A percentile compares a stretch with the other conserved stretches of the same genome.
phyloP scores from a whole-genome alignment of 306 rosid species.

The Cajanus cajan region DNA sequence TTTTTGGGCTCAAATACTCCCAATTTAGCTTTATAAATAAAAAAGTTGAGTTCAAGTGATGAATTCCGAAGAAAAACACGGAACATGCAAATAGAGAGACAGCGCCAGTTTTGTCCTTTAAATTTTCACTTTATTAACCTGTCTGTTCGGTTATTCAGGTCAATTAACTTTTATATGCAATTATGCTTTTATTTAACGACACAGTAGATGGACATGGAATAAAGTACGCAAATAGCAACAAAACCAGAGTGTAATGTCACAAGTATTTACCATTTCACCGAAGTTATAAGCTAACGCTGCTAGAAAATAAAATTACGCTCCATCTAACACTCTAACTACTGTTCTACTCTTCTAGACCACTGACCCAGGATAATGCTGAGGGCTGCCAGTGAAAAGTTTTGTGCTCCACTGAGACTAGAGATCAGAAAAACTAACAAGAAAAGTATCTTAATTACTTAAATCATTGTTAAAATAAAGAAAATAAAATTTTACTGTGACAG shows the following conservation, averaged over 20 bases:
- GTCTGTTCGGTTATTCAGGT: no score
- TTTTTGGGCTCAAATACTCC: background rate
- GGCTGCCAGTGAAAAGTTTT: background rate
- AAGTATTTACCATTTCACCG: no score
- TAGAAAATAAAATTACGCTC: background rate
- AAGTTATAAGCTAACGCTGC: background rate
- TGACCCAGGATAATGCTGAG: background rate
- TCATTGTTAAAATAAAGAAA: background rate
- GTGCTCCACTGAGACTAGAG: background rate
- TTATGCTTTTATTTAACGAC: background rate
- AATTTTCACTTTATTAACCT: background rate
- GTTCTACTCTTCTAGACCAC: background rate
- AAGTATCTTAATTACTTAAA: background rate
- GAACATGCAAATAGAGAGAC: background rate
- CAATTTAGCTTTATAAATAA: background rate
- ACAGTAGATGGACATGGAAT: background rate
- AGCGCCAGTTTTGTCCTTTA: background rate
- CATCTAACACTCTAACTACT: background rate
- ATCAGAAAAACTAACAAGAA: background rate
- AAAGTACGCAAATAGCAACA: background rate
- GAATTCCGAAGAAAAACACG: background rate
- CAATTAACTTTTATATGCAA: no score
- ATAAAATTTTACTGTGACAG: background rate
- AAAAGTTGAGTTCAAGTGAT: background rate
- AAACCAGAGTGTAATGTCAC: background rate